phyloP scores from a whole-genome alignment of 2,329 filamentous ascomycete genomes.

The Colletotrichum sp. region DNA sequence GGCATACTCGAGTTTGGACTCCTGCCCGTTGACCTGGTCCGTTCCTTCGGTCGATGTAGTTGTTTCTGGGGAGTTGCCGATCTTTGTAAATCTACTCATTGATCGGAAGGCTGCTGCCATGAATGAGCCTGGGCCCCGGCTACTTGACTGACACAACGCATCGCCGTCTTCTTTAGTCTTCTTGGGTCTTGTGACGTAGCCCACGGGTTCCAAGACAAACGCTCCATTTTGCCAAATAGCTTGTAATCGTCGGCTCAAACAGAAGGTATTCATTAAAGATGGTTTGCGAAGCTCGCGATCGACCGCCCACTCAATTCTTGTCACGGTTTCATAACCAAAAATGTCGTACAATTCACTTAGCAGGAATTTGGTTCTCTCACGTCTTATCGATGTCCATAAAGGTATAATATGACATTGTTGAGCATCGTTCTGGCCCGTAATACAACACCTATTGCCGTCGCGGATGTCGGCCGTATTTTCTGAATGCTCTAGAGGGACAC shows the following conservation, averaged over 20 bases:
- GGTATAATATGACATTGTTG: not conserved
- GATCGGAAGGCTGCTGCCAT: not conserved
- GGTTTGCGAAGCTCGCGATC: no score
- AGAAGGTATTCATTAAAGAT: not conserved
- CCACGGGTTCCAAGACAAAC: not conserved
- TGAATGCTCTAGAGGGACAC: not conserved
- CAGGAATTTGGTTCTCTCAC: not conserved
- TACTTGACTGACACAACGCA: not conserved
- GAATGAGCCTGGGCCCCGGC: not conserved
- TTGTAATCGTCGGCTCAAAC: not conserved
- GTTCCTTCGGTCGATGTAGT: not conserved
- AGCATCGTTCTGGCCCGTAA: not conserved
- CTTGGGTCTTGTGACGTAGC: not conserved
- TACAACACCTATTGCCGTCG: not conserved
- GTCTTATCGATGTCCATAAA: not conserved
- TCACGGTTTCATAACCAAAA: not conserved
- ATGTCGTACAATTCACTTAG: accelerated
- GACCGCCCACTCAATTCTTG: no score
- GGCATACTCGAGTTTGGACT: not conserved
- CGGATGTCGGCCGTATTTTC: not conserved
- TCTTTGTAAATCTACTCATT: no score
- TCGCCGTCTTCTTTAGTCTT: not conserved
- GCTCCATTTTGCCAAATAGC: not conserved
- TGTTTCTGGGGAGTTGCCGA: not conserved
- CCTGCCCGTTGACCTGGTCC: not conserved